Evolutionary conservation across 305 asterid genomes (phyloP).

Genomic region (Fraxinus ornus): DNA sequence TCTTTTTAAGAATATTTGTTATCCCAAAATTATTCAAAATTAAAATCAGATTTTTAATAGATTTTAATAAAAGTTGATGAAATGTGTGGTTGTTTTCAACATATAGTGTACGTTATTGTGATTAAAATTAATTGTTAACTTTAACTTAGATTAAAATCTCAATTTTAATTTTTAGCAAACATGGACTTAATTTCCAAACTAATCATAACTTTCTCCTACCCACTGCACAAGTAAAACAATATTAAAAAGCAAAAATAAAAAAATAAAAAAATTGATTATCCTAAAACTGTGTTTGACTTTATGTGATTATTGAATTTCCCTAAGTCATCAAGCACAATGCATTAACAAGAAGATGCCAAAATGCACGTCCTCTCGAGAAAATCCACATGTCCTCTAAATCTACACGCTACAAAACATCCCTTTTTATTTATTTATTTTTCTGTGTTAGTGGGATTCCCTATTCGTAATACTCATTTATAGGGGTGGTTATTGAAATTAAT

Average conservation of each 20-base stretch:
- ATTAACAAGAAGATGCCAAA: conserved; percentile 65
- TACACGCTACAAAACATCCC: conserved; percentile 5
- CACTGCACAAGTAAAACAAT: not conserved
- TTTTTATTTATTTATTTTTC: conserved; percentile 7
- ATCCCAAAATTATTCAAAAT: not conserved
- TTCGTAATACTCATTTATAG: not conserved
- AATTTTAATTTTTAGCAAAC: too few species aligned
- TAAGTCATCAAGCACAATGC: conserved; percentile 38
- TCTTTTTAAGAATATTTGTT: not conserved
- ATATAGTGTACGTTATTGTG: too few species aligned
- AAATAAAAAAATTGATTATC: not conserved
- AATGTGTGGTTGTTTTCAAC: too few species aligned
- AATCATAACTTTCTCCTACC: not conserved
- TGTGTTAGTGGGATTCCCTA: conserved; percentile 21
- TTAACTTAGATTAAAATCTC: too few species aligned
- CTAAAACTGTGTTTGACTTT: not conserved
- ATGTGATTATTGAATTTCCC: not conserved
- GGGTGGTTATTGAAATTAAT: not conserved
- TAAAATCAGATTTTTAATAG: too few species aligned
- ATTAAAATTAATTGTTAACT: too few species aligned
- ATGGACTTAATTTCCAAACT: not conserved
- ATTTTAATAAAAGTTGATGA: too few species aligned
- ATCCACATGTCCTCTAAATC: conserved; percentile 23
- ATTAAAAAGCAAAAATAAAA: not conserved
- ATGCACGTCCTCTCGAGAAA: conserved; percentile 32